phyloP scores from a whole-genome alignment of 2,329 filamentous ascomycete genomes.

The Beauveria rudraprayagi region DNA sequence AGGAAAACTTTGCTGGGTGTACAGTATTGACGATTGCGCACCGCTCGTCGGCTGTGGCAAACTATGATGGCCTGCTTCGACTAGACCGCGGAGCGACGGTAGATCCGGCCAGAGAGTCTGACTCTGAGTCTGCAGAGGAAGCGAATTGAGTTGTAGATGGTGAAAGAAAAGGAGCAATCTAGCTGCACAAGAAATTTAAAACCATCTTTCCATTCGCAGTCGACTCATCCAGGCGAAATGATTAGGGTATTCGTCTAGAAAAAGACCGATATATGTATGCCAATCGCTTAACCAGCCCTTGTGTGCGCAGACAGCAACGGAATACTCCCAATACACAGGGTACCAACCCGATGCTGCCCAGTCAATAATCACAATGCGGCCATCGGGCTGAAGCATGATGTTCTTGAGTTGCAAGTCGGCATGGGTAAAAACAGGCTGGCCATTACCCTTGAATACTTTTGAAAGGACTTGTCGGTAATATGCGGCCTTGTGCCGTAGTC shows the following conservation, averaged over 20 bases:
- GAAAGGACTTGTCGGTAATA: constrained; percentile 5
- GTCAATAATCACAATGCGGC: constrained; percentile 1
- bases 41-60: not conserved
- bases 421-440: constrained; percentile 3
- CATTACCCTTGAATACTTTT: not conserved
- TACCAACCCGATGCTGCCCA: constrained; percentile 8
- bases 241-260: constrained; percentile 1
- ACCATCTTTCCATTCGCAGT: constrained; percentile 2
- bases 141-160: no score
- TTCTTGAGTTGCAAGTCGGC: constrained; percentile 7
- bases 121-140: no score
- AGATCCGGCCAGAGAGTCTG: no score
- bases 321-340: constrained; percentile 6
- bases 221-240: constrained; percentile 7
- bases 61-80: no score
- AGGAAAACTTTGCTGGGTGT: not conserved
- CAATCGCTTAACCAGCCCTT: constrained; percentile 6
- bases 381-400: not conserved
- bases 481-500: constrained; percentile 3
- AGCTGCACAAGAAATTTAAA: not conserved
- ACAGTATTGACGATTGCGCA: not conserved
- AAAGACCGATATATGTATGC: constrained; percentile 1
- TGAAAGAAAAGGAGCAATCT: no score
- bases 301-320: not conserved
- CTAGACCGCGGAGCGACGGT: no score